phyloP scores from a whole-genome alignment of 345 rosid species.

The Combretum micranthum region DNA sequence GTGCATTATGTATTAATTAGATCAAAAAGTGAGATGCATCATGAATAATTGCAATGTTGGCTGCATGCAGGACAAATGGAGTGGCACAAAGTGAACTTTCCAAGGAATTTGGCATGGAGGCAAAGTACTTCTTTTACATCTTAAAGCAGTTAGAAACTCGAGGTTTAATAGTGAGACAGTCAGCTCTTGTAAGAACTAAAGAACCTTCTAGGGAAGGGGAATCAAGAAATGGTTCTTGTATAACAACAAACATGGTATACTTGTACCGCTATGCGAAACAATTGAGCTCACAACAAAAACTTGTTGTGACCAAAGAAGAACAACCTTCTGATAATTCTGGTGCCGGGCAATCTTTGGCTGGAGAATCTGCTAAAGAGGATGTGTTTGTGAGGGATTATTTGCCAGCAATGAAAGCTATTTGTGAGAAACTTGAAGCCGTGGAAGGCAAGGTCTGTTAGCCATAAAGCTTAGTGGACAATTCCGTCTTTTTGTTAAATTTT shows the following conservation, averaged over 20 bases:
- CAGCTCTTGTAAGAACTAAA: constrained; percentile 66
- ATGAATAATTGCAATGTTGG: neutral
- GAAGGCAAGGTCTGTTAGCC: constrained; percentile 59
- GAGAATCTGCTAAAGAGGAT: constrained; percentile 43
- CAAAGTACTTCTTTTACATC: constrained; percentile 61
- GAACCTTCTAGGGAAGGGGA: constrained; percentile 60
- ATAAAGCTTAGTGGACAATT: neutral
- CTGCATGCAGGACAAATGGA: constrained; percentile 53
- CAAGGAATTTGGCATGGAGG: constrained; percentile 69
- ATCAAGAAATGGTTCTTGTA: constrained; percentile 39
- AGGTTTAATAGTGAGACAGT: constrained; percentile 66
- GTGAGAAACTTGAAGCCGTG: constrained; percentile 74
- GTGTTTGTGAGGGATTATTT: constrained; percentile 65
- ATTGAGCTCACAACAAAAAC: constrained; percentile 60
- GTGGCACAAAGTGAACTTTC: constrained; percentile 72
- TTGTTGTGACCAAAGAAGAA: constrained; percentile 62
- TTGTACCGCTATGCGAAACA: constrained; percentile 71
- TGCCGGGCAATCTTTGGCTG: constrained; percentile 27
- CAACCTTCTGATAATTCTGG: constrained; percentile 19
- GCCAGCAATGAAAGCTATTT: constrained; percentile 77
- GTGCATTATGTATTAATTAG: neutral
- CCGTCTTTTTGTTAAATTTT: constrained; percentile 9
- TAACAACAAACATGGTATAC: constrained; percentile 62
- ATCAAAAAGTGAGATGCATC: neutral
- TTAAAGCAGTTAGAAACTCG: constrained; percentile 67